A percentile compares a stretch with the other conserved stretches of the same genome.
phyloP scores from a whole-genome alignment of 768 basidiomycete genomes.

The Lactarius hengduanensis region DNA sequence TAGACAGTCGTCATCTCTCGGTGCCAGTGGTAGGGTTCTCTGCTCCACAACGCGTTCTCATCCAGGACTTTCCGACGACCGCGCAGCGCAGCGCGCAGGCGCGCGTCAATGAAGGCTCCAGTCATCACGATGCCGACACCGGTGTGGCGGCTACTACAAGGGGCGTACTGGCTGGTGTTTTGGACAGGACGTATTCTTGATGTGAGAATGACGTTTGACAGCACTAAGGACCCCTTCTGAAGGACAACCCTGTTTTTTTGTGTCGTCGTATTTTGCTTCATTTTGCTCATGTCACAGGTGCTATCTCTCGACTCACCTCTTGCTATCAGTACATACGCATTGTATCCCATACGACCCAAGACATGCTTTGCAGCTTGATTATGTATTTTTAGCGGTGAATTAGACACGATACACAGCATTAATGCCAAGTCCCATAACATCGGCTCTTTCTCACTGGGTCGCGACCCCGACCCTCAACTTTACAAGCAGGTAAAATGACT shows the following conservation, averaged over 20 bases:
- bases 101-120: not conserved
- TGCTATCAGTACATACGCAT: conserved; percentile 12
- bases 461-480: not conserved
- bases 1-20: conserved; percentile 8
- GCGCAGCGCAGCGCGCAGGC: not conserved
- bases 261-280: not conserved
- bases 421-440: not conserved
- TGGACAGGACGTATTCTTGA: conserved; percentile 16
- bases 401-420: conserved; percentile 19
- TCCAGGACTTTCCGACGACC: conserved; percentile 5
- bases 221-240: conserved; percentile 11
- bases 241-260: not conserved
- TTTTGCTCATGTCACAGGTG: conserved; percentile 1
- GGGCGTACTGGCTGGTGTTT: not conserved
- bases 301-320: conserved; percentile 10
- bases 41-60: not conserved
- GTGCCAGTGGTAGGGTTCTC: not conserved
- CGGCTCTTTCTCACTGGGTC: not conserved
- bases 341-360: conserved; percentile 12
- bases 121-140: not conserved
- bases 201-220: conserved; percentile 2
- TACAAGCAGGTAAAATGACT: not conserved
- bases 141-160: not conserved
- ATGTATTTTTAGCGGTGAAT: conserved; percentile 21
- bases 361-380: conserved; percentile 16